phyloP scores from a whole-genome alignment of 768 basidiomycete species.

The Solioccasus polychromus region DNA sequence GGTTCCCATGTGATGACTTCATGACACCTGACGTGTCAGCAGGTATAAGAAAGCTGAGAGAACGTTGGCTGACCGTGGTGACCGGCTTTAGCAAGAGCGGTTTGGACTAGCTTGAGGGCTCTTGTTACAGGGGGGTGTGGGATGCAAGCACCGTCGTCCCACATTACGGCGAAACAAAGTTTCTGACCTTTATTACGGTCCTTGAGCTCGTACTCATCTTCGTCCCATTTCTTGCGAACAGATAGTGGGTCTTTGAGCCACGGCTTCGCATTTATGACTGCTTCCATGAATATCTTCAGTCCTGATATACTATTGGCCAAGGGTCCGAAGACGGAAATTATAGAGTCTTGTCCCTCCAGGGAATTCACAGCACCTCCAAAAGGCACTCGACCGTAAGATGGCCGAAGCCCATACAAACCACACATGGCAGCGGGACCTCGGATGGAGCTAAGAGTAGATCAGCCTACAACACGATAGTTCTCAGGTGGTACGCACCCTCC shows the following conservation, averaged over 20 bases:
- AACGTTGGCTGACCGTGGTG: constrained; percentile 50
- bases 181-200: constrained; percentile 53
- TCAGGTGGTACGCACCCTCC: constrained; percentile 58
- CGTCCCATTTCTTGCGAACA: constrained; percentile 57
- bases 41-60: too few relatives aligned
- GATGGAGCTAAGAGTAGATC: constrained; percentile 47
- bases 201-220: constrained; percentile 52
- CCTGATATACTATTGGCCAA: constrained; percentile 55
- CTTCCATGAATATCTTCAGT: constrained; percentile 63
- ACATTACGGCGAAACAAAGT: constrained; percentile 60
- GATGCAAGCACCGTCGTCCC: constrained; percentile 57
- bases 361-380: constrained; percentile 64
- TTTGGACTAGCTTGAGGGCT: constrained; percentile 54
- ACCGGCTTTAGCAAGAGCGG: constrained; percentile 57
- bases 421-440: constrained; percentile 68
- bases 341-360: constrained; percentile 67
- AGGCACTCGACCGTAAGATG: constrained; percentile 68
- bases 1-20: constrained; percentile 72
- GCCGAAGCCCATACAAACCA: constrained; percentile 69
- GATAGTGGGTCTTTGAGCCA: constrained; percentile 67
- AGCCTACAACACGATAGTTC: neutral
- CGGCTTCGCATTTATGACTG: constrained; percentile 55
- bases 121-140: constrained; percentile 67
- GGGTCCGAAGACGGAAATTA: constrained; percentile 74
- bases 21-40: too few relatives aligned